A percentile compares a stretch with the other conserved stretches of the same genome.
Conservation (phyloP, 2,329 filamentous ascomycete species). For the Aspergillus luchuensis region DNA sequence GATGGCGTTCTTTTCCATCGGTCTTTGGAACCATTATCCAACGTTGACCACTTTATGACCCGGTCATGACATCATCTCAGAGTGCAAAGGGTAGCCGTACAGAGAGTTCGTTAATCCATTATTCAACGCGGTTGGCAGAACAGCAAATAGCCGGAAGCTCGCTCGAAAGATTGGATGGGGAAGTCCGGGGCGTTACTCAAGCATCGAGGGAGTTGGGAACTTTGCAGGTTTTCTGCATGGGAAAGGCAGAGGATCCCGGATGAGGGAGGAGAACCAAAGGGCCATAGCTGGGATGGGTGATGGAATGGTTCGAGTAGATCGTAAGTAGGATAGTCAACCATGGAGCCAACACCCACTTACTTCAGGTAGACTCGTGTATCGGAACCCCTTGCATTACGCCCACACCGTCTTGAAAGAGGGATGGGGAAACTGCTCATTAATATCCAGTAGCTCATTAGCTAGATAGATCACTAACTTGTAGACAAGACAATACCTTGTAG, state of each 20-base stretch:
- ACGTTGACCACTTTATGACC: background rate
- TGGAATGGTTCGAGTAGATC: no score
- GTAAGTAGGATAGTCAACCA: background rate
- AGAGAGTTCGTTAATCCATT: background rate
- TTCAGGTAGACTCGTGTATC: background rate
- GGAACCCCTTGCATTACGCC: constrained; percentile 2
- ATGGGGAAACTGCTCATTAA: background rate
- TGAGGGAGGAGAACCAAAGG: background rate
- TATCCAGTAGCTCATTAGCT: background rate
- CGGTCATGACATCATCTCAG: background rate
- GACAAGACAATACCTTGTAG: background rate
- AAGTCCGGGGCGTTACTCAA: background rate
- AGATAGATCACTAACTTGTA: background rate
- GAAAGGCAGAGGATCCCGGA: background rate
- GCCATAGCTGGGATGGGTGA: background rate
- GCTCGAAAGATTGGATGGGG: background rate
- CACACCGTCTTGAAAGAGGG: background rate
- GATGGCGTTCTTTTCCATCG: background rate
- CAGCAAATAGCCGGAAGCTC: background rate
- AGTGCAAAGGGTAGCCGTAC: background rate
- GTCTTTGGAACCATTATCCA: background rate
- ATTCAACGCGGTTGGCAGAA: background rate
- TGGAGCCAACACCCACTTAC: background rate
- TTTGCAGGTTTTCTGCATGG: background rate
- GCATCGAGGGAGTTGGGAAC: background rate